Base-by-base conservation (phyloP, 2,329 filamentous ascomycete genomes). In the Aspergillus latus region DNA sequence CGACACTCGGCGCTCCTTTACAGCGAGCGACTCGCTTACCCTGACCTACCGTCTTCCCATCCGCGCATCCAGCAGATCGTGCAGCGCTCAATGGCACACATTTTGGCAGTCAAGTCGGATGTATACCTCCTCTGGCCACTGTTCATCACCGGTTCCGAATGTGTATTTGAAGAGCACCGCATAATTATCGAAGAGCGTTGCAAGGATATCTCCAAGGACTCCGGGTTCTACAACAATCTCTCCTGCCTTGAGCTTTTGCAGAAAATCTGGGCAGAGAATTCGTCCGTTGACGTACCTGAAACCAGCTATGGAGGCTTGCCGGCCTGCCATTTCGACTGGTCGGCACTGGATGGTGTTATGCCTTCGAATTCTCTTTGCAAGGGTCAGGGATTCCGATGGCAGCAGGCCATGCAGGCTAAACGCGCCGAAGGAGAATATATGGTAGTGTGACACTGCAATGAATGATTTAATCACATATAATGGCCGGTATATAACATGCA, bases 61-160 rank as follows among this genome's bases (percentile, higher is more conserved):
- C 84, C 85, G 64, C 89, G 88, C 69, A 92, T 96, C 74, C 90
- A 95, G 72, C 87, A 86, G 62, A 82, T 95, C 16, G 92, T 96
- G 54, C 86, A 86, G 67, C 87, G 90, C 62, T 89, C 92, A 1
- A 83, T 97, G 40, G 89, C 87, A 74, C 93, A 95, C 74, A 89
- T 94, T 55, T 88, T 87, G 5, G 87, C 87, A 52, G 85, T 97
- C 37, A 86, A 90, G 59, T 82, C 87, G 2, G 88, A 96, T 74
- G 95, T 96, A 69, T 96, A 96, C 71, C 77, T 97, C 8, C 84
- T 97, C 7, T 97, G 92, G 93, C 92, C 93, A 2, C 82, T 97
- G 2, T 96, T 97, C 71, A 88, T 97, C 51, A 87, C 88, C 1
- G 92, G 92, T 16, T 92, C 90, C 21, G 93, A 97, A 76, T 96